Conservation (phyloP, 768 basidiomycete species). For the Gloeopeniophorella convolvens region DNA sequence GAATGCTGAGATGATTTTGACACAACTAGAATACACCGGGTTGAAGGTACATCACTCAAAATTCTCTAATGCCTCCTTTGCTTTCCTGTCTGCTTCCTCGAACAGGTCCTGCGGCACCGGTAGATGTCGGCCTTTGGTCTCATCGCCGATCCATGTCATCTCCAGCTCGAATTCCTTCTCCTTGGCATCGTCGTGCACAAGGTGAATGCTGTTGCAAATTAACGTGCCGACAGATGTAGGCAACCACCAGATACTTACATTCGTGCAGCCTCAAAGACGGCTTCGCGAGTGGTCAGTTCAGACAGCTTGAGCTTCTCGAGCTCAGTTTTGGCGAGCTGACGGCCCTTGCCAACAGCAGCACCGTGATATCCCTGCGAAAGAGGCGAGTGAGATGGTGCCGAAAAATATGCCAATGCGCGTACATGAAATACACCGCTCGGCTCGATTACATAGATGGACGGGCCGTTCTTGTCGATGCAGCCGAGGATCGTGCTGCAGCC, state of each 20-base stretch:
- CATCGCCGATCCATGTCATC: conserved; percentile 91
- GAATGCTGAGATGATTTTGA: conserved; percentile 17
- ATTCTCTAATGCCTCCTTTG: conserved; percentile 77
- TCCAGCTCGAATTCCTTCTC: conserved; percentile 99
- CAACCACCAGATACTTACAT: conserved; percentile 55
- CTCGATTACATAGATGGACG: conserved; percentile 84
- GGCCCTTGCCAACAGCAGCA: conserved; percentile 97
- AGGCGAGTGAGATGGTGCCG: not conserved
- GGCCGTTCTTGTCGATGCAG: conserved; percentile 82
- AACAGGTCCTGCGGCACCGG: conserved; percentile 82
- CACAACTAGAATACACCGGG: conserved; percentile 24
- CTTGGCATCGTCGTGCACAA: conserved; percentile 95
- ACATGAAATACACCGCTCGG: conserved; percentile 92
- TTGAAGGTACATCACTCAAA: conserved; percentile 38
- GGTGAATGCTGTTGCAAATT: conserved; percentile 66
- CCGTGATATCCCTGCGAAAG: conserved; percentile 80
- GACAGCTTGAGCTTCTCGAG: conserved; percentile 90
- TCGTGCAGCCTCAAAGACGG: conserved; percentile 87
- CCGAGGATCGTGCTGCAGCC: conserved; percentile 92
- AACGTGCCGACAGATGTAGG: conserved; percentile 10
- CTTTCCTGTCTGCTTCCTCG: conserved; percentile 80
- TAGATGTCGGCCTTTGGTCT: conserved; percentile 72
- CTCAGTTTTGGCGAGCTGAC: conserved; percentile 96
- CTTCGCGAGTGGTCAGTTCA: conserved; percentile 75
- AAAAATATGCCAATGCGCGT: conserved; percentile 26